Evolutionary conservation across 768 basidiomycete species (phyloP).

Genomic region (Dioszegia hungarica): DNA sequence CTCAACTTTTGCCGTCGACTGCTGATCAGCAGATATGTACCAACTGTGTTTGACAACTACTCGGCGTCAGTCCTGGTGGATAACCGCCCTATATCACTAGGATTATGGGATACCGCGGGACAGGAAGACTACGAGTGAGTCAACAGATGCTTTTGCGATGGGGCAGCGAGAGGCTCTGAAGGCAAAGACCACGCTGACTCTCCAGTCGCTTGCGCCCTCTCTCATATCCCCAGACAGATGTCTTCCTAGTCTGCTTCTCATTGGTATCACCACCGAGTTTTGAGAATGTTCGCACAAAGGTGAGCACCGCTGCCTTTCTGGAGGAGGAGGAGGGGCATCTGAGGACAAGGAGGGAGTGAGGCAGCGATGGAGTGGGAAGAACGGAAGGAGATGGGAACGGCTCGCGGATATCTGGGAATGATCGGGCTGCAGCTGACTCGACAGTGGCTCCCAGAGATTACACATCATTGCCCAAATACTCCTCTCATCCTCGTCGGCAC

Average conservation of each 20-base stretch:
- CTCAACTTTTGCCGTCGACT: neutral
- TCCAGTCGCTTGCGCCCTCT: conserved; percentile 77
- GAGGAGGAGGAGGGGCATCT: too few species aligned
- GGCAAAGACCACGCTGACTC: conserved; percentile 3
- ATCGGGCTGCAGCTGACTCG: neutral
- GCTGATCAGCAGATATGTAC: conserved; percentile 40
- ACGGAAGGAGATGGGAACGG: too few species aligned
- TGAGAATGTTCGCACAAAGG: conserved; percentile 89
- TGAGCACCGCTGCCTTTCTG: conserved; percentile 51
- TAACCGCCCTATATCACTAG: conserved; percentile 94
- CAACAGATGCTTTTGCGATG: too few species aligned
- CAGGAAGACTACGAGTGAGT: conserved; percentile 50
- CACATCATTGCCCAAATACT: conserved; percentile 92
- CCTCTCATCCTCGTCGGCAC: conserved; percentile 93
- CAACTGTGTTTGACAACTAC: conserved; percentile 94
- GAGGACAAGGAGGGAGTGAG: too few species aligned
- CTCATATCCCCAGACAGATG: conserved; percentile 98
- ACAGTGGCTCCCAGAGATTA: conserved; percentile 62
- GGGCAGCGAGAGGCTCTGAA: too few species aligned
- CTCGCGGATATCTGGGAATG: too few species aligned
- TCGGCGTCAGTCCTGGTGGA: conserved; percentile 95
- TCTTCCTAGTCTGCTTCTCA: conserved; percentile 98
- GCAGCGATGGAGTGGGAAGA: too few species aligned
- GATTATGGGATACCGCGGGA: conserved; percentile 52
- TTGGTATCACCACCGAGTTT: conserved; percentile 96